Base-by-base conservation (phyloP, 441 rosid species). In the Omphalea diandra region DNA sequence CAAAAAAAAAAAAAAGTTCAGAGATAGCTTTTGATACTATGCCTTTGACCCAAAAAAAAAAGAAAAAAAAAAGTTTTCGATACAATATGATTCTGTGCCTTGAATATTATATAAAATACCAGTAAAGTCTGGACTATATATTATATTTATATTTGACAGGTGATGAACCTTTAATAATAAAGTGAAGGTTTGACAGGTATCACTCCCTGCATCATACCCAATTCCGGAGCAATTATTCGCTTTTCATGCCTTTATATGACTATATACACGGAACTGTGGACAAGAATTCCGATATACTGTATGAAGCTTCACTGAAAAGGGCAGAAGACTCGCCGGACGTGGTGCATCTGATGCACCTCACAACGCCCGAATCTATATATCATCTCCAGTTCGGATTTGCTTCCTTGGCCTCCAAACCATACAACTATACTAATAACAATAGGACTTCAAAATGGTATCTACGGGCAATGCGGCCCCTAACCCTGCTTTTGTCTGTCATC, bases 131-230 rank as follows among this genome's bases (percentile, higher is more conserved):
- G n/a, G n/a, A n/a, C n/a, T n/a, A n/a, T n/a, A n/a, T n/a, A n/a
- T n/a, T n/a, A n/a, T n/a, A n/a, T n/a, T n/a, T n/a, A n/a, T n/a
- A n/a, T n/a, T n/a, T n/a, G n/a, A n/a, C n/a, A n/a, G n/a, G n/a
- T n/a, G n/a, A n/a, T n/a, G n/a, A n/a, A n/a, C n/a, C n/a, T n/a
- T n/a, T n/a, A n/a, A n/a, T n/a, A n/a, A n/a, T n/a, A n/a, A n/a
- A n/a, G n/a, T n/a, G n/a, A n/a, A n/a, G n/a, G n/a, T n/a, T 5
- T 33, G n/a, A 62, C 78, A 85, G 87, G 41, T 82, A 62, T 70
- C 88, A 87, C 70, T 87, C 94, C 1, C 77, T 85, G 3, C 94
- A 88, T 63, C 94, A 88, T 71, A 88, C 91, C 2, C 85, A 86
- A 43, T 87, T 86, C 33, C 59, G 59, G 0, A 54, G 33, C 14